Evolutionary conservation across 139 green algal species (phyloP), one percentile per base, ranked within the genome.

Genomic region (Auxenochlorella pyrenoidosa): DNA sequence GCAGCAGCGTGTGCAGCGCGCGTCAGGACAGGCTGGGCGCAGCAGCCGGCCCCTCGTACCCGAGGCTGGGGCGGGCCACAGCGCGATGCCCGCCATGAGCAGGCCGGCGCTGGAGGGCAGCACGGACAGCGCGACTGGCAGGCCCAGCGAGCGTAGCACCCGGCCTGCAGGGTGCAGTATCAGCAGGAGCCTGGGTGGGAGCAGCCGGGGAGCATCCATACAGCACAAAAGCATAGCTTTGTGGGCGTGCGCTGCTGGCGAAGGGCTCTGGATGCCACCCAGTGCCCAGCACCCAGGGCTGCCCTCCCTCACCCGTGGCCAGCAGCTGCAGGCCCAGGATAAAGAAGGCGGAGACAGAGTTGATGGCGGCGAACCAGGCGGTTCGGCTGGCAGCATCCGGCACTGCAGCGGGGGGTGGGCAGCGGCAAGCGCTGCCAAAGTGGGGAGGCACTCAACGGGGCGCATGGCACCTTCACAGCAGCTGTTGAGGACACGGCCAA

Each of bases 351-450:
- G 92, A 95, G 58, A 82, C 87, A 60, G 66, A 88, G 89, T 96
- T 95, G 54, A 97, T 89, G 30, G 65, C 54, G 0, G 93, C 94
- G 89, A 97, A 96, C 72, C 93, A 93, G 32, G 91, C 86, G 44
- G 94, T 94, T 40, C 94, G 90, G 32, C 82, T 60, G 10, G 85
- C 65, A 13, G 91, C 58, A 22, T 82, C 85, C 0, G 30, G 82
- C n/a, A 79, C 82, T 81, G 82, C 68, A 65, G 6, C 47, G 47
- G 10, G 47, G 47, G 47, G 10, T 54, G 47, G 47, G 47, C 47
- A 54, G 47, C 47, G 10, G 47, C 6, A 54, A 54, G 10, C 10
- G 47, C 47, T 18, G 47, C 8, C 47, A 54, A 10, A 10, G n/a
- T n/a, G n/a, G n/a, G n/a, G n/a, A n/a, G n/a, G n/a, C n/a, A n/a